Conservation (phyloP, 768 basidiomycete species). For the Amanita brunnescens region DNA sequence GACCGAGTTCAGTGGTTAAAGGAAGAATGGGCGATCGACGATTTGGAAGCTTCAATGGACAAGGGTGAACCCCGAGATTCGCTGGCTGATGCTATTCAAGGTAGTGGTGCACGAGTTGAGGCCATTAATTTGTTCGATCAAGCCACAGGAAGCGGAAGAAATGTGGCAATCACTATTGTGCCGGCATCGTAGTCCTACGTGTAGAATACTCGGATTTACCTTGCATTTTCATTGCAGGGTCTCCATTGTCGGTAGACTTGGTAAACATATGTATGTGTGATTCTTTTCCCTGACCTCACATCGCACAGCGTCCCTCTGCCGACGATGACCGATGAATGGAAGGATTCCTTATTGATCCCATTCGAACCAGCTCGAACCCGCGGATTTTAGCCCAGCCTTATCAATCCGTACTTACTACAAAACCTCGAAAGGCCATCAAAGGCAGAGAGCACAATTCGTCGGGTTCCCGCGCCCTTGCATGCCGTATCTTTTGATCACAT, state of each 20-base stretch:
- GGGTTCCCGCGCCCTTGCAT: not conserved
- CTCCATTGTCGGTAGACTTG: not conserved
- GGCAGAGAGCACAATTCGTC: not conserved
- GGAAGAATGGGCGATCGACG: conserved; percentile 23
- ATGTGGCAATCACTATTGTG: conserved; percentile 52
- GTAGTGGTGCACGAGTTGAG: conserved; percentile 21
- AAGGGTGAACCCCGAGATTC: not conserved
- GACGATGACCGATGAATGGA: conserved; percentile 2
- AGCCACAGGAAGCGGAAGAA: conserved; percentile 60
- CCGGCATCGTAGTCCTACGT: conserved; percentile 16
- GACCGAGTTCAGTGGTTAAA: conserved; percentile 55
- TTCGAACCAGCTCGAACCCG: not conserved
- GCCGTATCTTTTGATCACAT: not conserved
- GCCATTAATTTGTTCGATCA: conserved; percentile 69
- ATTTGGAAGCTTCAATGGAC: not conserved
- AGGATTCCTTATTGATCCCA: not conserved
- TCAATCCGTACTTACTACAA: not conserved
- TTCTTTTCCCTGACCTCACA: not conserved
- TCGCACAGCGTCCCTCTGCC: not conserved
- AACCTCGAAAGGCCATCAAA: not conserved
- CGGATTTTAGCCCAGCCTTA: not conserved
- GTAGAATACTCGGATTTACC: not conserved
- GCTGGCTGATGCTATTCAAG: not conserved
- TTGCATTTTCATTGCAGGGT: not conserved
- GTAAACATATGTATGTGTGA: not conserved